phyloP scores from a whole-genome alignment of 1,139 yeast species.

The Saccharomyces hybrid region DNA sequence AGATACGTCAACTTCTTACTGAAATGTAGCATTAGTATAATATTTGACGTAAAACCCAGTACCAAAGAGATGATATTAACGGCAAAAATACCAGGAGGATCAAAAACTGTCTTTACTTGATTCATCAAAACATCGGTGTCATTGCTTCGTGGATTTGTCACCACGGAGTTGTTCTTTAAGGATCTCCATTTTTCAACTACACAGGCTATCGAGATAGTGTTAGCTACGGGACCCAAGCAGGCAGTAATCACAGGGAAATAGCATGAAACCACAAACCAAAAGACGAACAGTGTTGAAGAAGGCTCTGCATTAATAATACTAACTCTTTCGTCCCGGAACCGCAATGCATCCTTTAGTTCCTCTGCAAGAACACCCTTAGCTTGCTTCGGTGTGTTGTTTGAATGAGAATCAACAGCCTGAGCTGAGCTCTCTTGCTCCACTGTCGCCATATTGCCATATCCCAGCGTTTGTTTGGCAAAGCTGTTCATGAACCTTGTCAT shows the following conservation, averaged over 20 bases:
- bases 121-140: conserved; percentile 1
- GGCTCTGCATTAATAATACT: conserved; percentile 26
- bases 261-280: conserved; percentile 58
- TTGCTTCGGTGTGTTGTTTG: neutral
- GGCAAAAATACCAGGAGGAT: conserved; percentile 39
- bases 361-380: neutral
- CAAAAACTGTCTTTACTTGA: conserved; percentile 23
- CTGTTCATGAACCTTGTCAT: neutral
- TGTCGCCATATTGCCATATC: neutral
- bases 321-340: conserved; percentile 23
- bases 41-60: conserved; percentile 59
- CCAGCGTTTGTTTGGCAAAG: neutral
- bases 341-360: conserved; percentile 18
- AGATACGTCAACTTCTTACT: conserved; percentile 49
- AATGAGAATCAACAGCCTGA: neutral
- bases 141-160: conserved; percentile 24
- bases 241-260: conserved; percentile 70
- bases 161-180: conserved; percentile 1
- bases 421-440: neutral
- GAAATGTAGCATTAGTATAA: conserved; percentile 60
- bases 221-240: conserved; percentile 70
- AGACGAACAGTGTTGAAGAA: conserved; percentile 32
- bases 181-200: conserved; percentile 64
- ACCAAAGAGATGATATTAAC: conserved; percentile 56
- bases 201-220: conserved; percentile 63